These are phyloP conservation scores for Crithidia brevicula DNA, from an alignment of 208 protist genomes.

Conservation along the genomic window DNA sequence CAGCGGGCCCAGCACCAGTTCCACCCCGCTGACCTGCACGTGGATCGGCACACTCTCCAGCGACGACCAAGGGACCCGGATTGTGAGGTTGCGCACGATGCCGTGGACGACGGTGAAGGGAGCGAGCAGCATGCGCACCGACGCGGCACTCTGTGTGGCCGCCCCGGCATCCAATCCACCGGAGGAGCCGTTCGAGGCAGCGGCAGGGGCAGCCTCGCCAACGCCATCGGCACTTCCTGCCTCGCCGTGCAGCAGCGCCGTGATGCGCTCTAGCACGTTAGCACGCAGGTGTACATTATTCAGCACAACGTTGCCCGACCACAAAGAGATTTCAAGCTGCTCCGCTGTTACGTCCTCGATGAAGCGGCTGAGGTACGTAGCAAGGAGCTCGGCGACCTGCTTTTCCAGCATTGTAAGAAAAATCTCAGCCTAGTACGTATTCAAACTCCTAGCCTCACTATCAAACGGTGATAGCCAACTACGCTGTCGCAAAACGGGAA, in stretches of 20 bases:
- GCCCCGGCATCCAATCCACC: not conserved
- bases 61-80: constrained; percentile 81
- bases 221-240: not conserved
- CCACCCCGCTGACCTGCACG: constrained; percentile 69
- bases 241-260: constrained; percentile 31
- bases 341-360: constrained; percentile 77
- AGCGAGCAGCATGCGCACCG: constrained; percentile 55
- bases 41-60: constrained; percentile 65
- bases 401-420: constrained; percentile 67
- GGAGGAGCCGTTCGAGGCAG: too few relatives aligned
- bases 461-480: too few relatives aligned
- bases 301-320: constrained; percentile 78
- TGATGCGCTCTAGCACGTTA: constrained; percentile 67
- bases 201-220: not conserved
- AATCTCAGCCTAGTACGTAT: too few relatives aligned
- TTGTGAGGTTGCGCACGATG: constrained; percentile 57
- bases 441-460: too few relatives aligned
- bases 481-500: too few relatives aligned
- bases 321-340: constrained; percentile 79
- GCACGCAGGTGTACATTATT: constrained; percentile 68
- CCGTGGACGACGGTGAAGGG: constrained; percentile 82
- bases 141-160: constrained; percentile 7
- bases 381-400: constrained; percentile 70
- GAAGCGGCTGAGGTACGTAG: constrained; percentile 66
- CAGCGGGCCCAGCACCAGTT: constrained; percentile 76